Base-by-base conservation (phyloP, 139 green algal species). In the Nannochloris sp. region DNA sequence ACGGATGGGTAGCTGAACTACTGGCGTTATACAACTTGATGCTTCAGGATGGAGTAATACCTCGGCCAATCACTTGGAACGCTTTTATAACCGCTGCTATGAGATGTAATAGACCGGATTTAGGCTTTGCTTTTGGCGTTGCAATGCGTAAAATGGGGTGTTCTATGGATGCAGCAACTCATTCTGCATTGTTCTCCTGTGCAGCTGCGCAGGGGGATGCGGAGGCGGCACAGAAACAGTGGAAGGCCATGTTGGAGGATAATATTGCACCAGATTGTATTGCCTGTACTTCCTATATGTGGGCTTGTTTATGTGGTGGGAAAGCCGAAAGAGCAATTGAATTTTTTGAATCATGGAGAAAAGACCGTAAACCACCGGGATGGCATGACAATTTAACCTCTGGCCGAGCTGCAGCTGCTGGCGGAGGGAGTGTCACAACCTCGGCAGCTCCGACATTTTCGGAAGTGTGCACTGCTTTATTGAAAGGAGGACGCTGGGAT, bases 1-100 rank as follows among this genome's bases (percentile, higher is more conserved):
- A 55, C 9, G 56, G 56, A 12, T 64, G 56, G 56, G 30, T 55
- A 38, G n/a, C 15, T 30, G 56, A 64, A 7, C 30, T 64, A 25
- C 30, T 64, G 8, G 56, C 30, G 24, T 29, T 64, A 4, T 64
- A 64, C 32, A 55, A 64, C 12, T 12, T 54, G 23, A 64, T 64
- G 56, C 56, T 64, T 23, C 56, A 54, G 5, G 56, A 64, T 48
- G 56, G 56, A 54, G 56, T 64, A 32, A 25, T 32, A 24, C 56
- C 56, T 13, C 29, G 29, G 29, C 14, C n/a, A 6, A 64, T 64
- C 19, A 64, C 56, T 0, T 64, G 56, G 56, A 64, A 64, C 32
- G 56, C 56, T 1, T 9, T 64, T 14, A 64, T 64, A n/a, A 57
- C 37, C 29, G n/a, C 56, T 30, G 30, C n/a, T 14, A 23, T 32